These are phyloP conservation scores for Xylaria sp. DNA, from an alignment of 2,329 filamentous ascomycete species.

Conservation along the genomic window DNA sequence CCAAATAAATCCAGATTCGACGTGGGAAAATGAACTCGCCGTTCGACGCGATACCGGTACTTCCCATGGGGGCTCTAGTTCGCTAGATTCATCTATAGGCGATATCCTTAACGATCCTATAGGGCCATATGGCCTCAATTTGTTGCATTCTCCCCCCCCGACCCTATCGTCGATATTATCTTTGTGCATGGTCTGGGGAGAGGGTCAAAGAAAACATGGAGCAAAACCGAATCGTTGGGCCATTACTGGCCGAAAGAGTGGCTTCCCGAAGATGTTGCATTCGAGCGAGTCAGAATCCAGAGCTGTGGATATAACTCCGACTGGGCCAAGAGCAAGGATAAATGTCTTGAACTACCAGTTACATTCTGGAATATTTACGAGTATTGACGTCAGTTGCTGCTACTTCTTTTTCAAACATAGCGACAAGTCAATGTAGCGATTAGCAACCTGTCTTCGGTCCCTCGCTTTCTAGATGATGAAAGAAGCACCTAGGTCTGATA, in stretches of 20 bases:
- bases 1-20: not conserved
- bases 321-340: constrained; percentile 39
- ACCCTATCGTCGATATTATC: constrained; percentile 17
- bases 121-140: constrained; percentile 12
- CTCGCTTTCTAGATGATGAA: constrained; percentile 20
- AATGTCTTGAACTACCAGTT: constrained; percentile 8
- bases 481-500: not conserved
- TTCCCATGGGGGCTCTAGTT: not conserved
- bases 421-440: constrained; percentile 5
- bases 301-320: constrained; percentile 52
- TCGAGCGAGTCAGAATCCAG: constrained; percentile 46
- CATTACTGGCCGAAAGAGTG: constrained; percentile 55
- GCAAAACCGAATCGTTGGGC: not conserved
- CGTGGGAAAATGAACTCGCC: not conserved
- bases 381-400: not conserved
- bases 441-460: constrained; percentile 14
- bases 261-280: constrained; percentile 49
- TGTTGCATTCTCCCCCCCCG: constrained; percentile 8
- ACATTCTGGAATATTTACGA: constrained; percentile 13
- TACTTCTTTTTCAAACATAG: constrained; percentile 25
- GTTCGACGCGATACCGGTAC: constrained; percentile 1
- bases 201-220: constrained; percentile 28
- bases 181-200: constrained; percentile 28
- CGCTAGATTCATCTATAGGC: not conserved
- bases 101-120: not conserved